Evolutionary conservation across 23 red algal species (phyloP), one percentile per base, ranked within the genome.

Genomic region (Gracilaria vermiculophylla): DNA sequence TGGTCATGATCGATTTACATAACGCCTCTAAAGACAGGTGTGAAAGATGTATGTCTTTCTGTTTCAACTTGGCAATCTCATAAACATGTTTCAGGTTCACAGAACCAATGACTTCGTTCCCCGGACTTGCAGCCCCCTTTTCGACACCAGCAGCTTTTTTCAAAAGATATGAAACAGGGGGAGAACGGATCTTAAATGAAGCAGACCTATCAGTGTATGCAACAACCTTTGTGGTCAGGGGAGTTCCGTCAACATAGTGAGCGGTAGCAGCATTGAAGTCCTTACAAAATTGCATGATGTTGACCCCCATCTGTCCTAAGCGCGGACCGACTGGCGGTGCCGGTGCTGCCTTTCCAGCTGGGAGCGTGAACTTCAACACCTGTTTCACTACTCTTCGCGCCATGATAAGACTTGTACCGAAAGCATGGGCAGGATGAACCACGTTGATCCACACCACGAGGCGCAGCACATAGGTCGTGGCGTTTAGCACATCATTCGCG

Each of bases 231-330:
- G 92, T 95, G 37, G 93, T 91, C 23, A 99, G 71, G 9, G 97
- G 97, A 21, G 91, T 84, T 20, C 92, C 97, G 28, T 95, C 84
- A n/a, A 78, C 58, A 21, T 94, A 80, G 33, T 69, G 57, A 50
- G 85, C 91, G 15, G 93, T 95, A 5, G 91, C 87, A 52, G 89
- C 87, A 76, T 99, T 99, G 70, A 99, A 99, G 31, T 99, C 97
- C 57, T 99, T 99, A 79, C 97, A 99, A 69, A 99, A 99, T 40
- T 91, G 82, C 97, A 95, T 94, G 76, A 99, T 99, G 55, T 95
- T 95, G 9, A 99, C 62, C 0, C 97, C 97, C 90, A 95, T 88
- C 78, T 95, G 93, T 39, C 97, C 97, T 33, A 99, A 55, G 14
- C 91, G 79, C 0, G 97, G 97, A 32, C 97, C 97, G 0, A 99